Evolutionary conservation across 2,329 filamentous ascomycete species (phyloP).

Genomic region (Plectosphaerella plurivora): DNA sequence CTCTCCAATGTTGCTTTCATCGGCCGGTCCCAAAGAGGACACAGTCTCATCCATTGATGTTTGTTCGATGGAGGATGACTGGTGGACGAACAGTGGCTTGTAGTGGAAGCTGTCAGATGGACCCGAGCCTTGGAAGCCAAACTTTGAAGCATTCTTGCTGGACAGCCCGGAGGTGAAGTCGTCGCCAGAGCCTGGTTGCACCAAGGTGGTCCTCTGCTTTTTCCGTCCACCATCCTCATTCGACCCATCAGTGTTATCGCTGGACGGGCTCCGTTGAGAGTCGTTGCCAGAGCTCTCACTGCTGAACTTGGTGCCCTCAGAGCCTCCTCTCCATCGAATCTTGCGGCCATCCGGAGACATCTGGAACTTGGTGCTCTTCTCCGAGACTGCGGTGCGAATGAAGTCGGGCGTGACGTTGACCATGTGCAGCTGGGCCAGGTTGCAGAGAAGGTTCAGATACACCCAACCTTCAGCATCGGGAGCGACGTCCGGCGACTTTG

Average conservation of each 20-base stretch:
- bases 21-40: conserved; percentile 41
- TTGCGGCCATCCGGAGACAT: conserved; percentile 73
- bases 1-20: conserved; percentile 43
- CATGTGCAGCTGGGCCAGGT: conserved; percentile 80
- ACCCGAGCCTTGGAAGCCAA: conserved; percentile 29
- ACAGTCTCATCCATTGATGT: conserved; percentile 43
- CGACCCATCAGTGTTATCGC: conserved; percentile 41
- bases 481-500: conserved; percentile 42
- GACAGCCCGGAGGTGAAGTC: conserved; percentile 27
- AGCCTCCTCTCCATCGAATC: conserved; percentile 72
- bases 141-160: conserved; percentile 32
- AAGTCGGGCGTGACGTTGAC: conserved; percentile 78
- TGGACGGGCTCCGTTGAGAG: conserved; percentile 41
- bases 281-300: conserved; percentile 56
- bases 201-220: conserved; percentile 35
- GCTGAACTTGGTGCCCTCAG: conserved; percentile 58
- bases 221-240: conserved; percentile 39
- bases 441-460: conserved; percentile 75
- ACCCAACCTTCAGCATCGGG: conserved; percentile 72
- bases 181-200: conserved; percentile 18
- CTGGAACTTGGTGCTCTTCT: conserved; percentile 72
- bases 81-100: conserved; percentile 57
- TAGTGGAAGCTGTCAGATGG: conserved; percentile 54
- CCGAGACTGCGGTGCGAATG: conserved; percentile 65
- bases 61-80: conserved; percentile 40